Evolutionary conservation across 2,329 filamentous ascomycete genomes (phyloP).

Genomic region (Fusarium staphyleae): DNA sequence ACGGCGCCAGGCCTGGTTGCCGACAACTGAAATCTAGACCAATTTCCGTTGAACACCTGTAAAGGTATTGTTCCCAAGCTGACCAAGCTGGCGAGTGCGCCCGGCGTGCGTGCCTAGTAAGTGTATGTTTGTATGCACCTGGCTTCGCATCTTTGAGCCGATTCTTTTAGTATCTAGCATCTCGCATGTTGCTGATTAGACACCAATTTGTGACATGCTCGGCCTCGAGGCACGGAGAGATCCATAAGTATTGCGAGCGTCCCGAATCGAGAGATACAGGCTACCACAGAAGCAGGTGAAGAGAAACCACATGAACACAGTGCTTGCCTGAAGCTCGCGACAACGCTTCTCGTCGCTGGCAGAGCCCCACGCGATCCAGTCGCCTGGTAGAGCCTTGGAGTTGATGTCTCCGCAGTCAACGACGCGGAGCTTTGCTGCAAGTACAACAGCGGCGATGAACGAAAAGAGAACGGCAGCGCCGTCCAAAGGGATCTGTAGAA

Average conservation of each 20-base stretch:
- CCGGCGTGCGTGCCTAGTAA: not conserved
- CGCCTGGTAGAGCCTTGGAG: conserved; percentile 44
- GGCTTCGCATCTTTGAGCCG: not conserved
- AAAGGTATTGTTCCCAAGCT: not conserved
- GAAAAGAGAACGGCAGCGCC: conserved; percentile 69
- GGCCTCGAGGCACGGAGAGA: conserved; percentile 54
- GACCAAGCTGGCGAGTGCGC: not conserved
- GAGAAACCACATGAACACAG: conserved; percentile 82
- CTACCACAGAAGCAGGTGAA: conserved; percentile 67
- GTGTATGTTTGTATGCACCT: not conserved
- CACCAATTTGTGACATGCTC: conserved; percentile 64
- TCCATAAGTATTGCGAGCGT: conserved; percentile 56
- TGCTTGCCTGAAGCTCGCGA: conserved; percentile 76
- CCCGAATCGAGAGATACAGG: conserved; percentile 62
- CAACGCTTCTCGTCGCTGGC: conserved; percentile 68
- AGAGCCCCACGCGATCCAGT: conserved; percentile 70
- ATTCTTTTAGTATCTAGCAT: not conserved
- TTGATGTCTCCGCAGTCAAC: conserved; percentile 69
- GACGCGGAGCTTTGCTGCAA: conserved; percentile 72
- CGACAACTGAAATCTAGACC: not conserved
- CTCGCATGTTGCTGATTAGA: conserved; percentile 44
- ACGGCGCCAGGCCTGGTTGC: not conserved
- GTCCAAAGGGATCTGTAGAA: conserved; percentile 65
- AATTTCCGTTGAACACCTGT: not conserved
- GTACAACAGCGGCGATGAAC: conserved; percentile 73